A percentile compares a stretch with the other conserved stretches of the same genome.
These are phyloP conservation scores for Plasmodium blacklocki DNA, from an alignment of 169 alveolate species.

Conservation along the genomic window DNA sequence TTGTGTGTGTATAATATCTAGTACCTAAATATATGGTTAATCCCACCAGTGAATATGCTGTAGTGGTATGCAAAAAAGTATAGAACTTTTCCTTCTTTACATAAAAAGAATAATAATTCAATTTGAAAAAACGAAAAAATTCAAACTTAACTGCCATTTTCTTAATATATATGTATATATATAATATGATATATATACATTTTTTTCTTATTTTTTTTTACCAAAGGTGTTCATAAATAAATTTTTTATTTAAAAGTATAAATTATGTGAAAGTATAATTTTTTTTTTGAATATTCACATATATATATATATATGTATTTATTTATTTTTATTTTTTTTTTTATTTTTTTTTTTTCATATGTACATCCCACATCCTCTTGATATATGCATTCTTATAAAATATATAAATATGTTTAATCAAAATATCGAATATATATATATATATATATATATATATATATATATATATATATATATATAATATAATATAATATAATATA, in stretches of 20 bases:
- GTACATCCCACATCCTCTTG: no score
- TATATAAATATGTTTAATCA: no score
- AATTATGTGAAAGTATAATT: not conserved
- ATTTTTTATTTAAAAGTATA: not conserved
- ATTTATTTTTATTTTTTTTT: no score
- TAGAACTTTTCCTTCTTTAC: conserved; percentile 69
- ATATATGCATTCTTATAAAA: no score
- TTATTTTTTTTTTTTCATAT: no score
- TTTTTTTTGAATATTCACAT: no score
- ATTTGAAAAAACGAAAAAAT: conserved; percentile 62
- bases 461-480: no score
- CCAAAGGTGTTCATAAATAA: not conserved
- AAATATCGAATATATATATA: no score
- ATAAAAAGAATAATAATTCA: conserved; percentile 70
- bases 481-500: no score
- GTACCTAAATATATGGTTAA: conserved; percentile 53
- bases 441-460: no score
- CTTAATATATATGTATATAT: conserved; percentile 7
- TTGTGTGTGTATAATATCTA: not conserved
- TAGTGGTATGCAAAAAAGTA: conserved; percentile 60
- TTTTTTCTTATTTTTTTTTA: not conserved
- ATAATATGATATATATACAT: not conserved
- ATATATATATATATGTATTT: no score
- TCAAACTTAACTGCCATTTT: conserved; percentile 74
- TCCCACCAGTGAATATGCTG: conserved; percentile 74